Conservation (phyloP, 805 yeast species). For the Kluyveromyces lactis region DNA sequence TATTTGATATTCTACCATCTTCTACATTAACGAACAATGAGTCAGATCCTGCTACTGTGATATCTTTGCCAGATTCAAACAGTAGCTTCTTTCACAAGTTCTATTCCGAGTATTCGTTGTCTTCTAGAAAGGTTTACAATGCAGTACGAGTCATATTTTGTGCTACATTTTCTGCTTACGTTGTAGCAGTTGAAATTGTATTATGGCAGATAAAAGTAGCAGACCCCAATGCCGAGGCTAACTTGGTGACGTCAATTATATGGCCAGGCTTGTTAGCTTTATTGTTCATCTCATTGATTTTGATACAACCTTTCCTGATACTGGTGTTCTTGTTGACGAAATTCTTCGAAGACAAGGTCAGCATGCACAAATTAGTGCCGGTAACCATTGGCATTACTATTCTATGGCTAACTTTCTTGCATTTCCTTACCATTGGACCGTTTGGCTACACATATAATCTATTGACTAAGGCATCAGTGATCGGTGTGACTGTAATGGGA, state of each 20-base stretch:
- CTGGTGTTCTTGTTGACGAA: constrained; percentile 22
- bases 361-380: constrained; percentile 16
- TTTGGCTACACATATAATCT: constrained; percentile 21
- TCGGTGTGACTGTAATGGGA: constrained; percentile 28
- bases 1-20: constrained; percentile 19
- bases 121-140: constrained; percentile 16
- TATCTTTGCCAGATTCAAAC: constrained; percentile 3
- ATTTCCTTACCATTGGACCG: constrained; percentile 21
- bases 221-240: constrained; percentile 12
- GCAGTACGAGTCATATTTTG: constrained; percentile 20
- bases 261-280: constrained; percentile 23
- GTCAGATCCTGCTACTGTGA: constrained; percentile 8
- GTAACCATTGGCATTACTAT: constrained; percentile 13
- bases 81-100: constrained; percentile 21
- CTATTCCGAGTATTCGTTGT: constrained; percentile 24
- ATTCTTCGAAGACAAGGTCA: constrained; percentile 22
- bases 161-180: constrained; percentile 20
- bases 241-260: constrained; percentile 15
- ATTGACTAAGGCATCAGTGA: constrained; percentile 26
- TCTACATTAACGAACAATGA: constrained; percentile 5
- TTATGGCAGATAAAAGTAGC: constrained; percentile 26
- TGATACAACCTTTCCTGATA: constrained; percentile 26
- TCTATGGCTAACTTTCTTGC: constrained; percentile 11
- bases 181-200: constrained; percentile 25
- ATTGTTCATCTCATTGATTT: constrained; percentile 17